Evolutionary conservation across 257 asterid species (phyloP).

Genomic region (Asclepias syriaca): DNA sequence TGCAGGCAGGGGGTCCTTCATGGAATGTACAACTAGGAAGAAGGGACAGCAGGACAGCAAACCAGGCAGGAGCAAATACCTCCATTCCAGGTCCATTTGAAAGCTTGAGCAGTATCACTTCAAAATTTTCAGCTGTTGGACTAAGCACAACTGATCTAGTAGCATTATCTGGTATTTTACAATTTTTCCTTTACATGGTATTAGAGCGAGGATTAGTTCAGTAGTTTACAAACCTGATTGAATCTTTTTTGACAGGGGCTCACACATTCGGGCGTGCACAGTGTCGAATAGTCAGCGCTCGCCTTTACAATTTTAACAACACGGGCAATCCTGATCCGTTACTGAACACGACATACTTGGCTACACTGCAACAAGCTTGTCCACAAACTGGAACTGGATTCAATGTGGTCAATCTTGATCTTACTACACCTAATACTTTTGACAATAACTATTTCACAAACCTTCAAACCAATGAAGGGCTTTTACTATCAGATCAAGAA

Average conservation of each 20-base stretch:
- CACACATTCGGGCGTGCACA: constrained; percentile 69
- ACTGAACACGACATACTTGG: constrained; percentile 39
- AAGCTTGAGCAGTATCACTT: constrained; percentile 37
- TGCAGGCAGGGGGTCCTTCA: constrained; percentile 64
- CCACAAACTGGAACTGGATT: constrained; percentile 42
- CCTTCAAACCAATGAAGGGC: constrained; percentile 46
- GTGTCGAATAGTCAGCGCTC: constrained; percentile 32
- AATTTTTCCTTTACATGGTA: neutral
- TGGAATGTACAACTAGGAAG: constrained; percentile 62
- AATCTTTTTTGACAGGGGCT: constrained; percentile 37
- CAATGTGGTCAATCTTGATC: constrained; percentile 44
- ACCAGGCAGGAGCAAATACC: constrained; percentile 50
- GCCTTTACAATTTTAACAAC: constrained; percentile 49
- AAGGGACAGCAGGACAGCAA: constrained; percentile 55
- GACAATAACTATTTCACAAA: constrained; percentile 49
- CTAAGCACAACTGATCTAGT: constrained; percentile 45
- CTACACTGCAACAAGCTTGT: constrained; percentile 41
- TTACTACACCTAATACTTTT: constrained; percentile 35
- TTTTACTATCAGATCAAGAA: constrained; percentile 61
- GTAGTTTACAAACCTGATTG: neutral
- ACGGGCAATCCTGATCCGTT: constrained; percentile 60
- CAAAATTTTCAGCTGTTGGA: constrained; percentile 54
- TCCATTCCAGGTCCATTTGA: constrained; percentile 54
- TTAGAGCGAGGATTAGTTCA: neutral
- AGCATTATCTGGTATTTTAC: constrained; percentile 50